Evolutionary conservation across 2,329 filamentous ascomycete species (phyloP), one percentile per base, ranked within the genome.

Genomic region (Xylaria digitata): DNA sequence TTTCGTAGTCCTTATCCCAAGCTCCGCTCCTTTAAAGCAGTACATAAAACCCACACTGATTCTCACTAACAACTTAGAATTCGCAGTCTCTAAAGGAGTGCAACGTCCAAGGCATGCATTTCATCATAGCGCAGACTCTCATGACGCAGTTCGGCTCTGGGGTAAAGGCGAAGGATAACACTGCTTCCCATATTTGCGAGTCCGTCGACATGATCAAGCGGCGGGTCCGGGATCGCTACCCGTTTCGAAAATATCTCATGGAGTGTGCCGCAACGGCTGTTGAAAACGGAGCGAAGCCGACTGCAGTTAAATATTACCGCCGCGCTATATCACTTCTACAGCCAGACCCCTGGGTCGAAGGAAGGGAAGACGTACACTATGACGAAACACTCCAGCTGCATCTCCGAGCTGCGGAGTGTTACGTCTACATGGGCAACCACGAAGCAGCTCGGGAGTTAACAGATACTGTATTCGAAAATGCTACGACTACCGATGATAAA

Each of bases 341-440:
- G 75, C 83, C 90, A 6, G 82, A 92, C 60, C 89, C 92, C 0
- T 98, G 95, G 95, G 83, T 87, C 48, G 89, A 91, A 34, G 84
- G 83, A 6, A 78, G 81, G 15, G 84, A 87, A 5, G 95, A 97
- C 76, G 90, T 92, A 0, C 91, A 89, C 52, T 97, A 97, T 73
- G 89, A 93, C 11, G 95, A 98, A 80, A 97, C 94, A 0, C 84
- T 96, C 68, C 89, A 90, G 68, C 83, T 97, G 1, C 90, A 93
- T 76, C 89, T 94, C 4, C 89, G 92, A 60, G 89, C 92, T 4
- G 92, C 94, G 3, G 94, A 97, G 77, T 93, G 92, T 76, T 90
- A 92, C 72, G 88, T 94, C 74, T 93, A 92, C 74, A 90, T 94
- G 82, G 89, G 89, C 4, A 87, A 93, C 70, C 87, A 90, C 65